Conservation (phyloP, 495 filamentous ascomycete species). For the Terfezia boudieri region DNA sequence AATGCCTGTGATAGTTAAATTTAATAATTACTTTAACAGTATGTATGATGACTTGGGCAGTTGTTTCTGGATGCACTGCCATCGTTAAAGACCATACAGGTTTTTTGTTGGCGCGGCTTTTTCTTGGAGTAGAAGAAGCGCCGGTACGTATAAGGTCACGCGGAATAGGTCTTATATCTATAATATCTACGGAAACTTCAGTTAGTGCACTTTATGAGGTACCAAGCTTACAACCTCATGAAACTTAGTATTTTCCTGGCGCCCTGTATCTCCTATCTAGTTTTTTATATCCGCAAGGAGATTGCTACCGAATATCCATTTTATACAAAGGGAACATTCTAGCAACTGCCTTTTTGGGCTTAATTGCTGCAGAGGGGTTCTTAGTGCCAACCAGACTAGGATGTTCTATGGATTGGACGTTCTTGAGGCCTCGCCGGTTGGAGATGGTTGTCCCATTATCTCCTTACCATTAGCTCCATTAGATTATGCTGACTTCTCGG, state of each 20-base stretch:
- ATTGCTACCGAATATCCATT: constrained; percentile 25
- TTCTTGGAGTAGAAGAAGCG: constrained; percentile 24
- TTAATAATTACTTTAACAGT: constrained; percentile 15
- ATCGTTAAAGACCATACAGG: constrained; percentile 22
- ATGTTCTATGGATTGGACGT: constrained; percentile 18
- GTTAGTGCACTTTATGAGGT: too few relatives aligned
- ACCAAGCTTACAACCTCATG: not conserved
- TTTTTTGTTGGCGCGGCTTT: constrained; percentile 21
- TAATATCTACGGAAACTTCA: too few relatives aligned
- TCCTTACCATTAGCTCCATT: not conserved
- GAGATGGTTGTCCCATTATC: constrained; percentile 11
- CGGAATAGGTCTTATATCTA: not conserved
- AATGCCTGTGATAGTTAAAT: not conserved
- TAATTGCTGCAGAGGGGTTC: constrained; percentile 31
- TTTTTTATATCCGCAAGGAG: constrained; percentile 32
- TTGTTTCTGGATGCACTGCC: constrained; percentile 26
- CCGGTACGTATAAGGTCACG: constrained; percentile 14
- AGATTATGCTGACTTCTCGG: not conserved
- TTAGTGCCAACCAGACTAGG: too few relatives aligned
- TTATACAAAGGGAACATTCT: constrained; percentile 25
- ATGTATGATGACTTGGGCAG: constrained; percentile 29
- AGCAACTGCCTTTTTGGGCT: constrained; percentile 26
- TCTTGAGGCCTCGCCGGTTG: constrained; percentile 15
- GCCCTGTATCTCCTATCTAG: constrained; percentile 25
- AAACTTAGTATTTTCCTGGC: constrained; percentile 19